A percentile compares a stretch with the other conserved stretches of the same genome.
Evolutionary conservation across 2,329 filamentous ascomycete species (phyloP).

Genomic region (Colletotrichum tropicicola): DNA sequence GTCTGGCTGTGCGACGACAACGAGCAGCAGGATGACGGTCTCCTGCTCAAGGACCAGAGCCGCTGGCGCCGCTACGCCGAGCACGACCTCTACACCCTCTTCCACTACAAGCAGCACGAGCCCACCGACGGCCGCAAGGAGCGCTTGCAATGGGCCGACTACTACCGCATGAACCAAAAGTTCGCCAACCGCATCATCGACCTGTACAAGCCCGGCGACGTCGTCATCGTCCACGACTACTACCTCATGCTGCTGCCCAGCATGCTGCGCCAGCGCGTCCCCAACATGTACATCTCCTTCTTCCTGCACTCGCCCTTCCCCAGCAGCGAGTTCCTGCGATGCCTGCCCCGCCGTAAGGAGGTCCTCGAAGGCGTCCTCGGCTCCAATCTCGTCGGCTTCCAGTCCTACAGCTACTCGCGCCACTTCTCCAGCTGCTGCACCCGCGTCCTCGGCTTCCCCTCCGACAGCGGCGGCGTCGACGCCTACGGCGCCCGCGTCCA

Average conservation of each 20-base stretch:
- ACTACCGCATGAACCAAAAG: slow-evolving; percentile 90
- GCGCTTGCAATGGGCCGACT: slow-evolving; percentile 88
- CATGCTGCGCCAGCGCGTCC: slow-evolving; percentile 84
- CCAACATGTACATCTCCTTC: slow-evolving; percentile 93
- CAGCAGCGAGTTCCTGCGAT: slow-evolving; percentile 93
- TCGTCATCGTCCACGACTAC: slow-evolving; percentile 94
- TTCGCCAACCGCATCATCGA: slow-evolving; percentile 91
- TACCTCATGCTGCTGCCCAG: slow-evolving; percentile 90
- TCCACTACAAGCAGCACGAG: slow-evolving; percentile 96
- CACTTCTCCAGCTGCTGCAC: slow-evolving; percentile 97
- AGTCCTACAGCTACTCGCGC: slow-evolving; percentile 93
- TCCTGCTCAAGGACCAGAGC: slow-evolving; percentile 81
- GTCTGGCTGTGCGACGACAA: slow-evolving; percentile 88
- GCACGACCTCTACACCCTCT: slow-evolving; percentile 89
- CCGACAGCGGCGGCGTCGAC: slow-evolving; percentile 84
- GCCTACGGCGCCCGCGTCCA: slow-evolving; percentile 89
- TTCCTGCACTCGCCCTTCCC: slow-evolving; percentile 95
- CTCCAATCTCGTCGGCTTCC: slow-evolving; percentile 93
- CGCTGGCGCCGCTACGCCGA: slow-evolving; percentile 93
- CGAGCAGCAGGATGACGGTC: slow-evolving; percentile 72
- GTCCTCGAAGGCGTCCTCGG: slow-evolving; percentile 89
- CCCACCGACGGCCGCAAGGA: slow-evolving; percentile 86
- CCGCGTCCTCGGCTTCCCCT: slow-evolving; percentile 88
- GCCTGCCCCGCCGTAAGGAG: slow-evolving; percentile 87
- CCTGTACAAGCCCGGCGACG: slow-evolving; percentile 90